These are phyloP conservation scores for Laguncularia racemosa DNA, from an alignment of 345 rosid species.

Conservation along the genomic window DNA sequence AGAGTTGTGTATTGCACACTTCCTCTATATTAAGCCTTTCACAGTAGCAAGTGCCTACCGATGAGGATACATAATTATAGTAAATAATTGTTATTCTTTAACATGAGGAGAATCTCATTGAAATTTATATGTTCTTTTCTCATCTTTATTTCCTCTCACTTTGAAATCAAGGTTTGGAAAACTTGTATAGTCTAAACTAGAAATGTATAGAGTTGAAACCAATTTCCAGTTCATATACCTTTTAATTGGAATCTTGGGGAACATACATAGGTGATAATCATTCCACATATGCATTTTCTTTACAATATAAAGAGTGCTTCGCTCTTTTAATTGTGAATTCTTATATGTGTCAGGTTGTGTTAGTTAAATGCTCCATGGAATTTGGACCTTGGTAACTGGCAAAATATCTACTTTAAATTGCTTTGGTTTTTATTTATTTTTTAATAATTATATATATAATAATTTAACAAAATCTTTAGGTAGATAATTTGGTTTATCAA, in stretches of 20 bases:
- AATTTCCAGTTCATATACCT: conserved; percentile 48
- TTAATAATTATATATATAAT: no score
- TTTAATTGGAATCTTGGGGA: conserved; percentile 78
- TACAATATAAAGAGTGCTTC: background rate
- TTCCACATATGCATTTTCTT: conserved; percentile 2
- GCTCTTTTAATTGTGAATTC: conserved; percentile 1
- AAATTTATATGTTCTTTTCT: conserved; percentile 11
- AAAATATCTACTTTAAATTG: background rate
- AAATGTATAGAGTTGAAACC: conserved; percentile 79
- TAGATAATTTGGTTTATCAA: no score
- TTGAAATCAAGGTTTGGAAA: conserved; percentile 68
- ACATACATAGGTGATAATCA: conserved; percentile 62
- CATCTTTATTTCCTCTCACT: background rate
- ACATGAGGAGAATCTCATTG: background rate
- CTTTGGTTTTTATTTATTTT: no score
- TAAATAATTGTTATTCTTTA: background rate
- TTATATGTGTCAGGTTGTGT: conserved; percentile 59
- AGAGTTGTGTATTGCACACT: conserved; percentile 73
- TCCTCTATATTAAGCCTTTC: conserved; percentile 80
- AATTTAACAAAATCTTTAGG: no score
- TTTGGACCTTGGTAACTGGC: conserved; percentile 89
- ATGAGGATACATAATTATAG: background rate
- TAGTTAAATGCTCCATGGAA: conserved; percentile 86
- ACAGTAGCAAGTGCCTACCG: conserved; percentile 44
- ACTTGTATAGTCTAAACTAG: conserved; percentile 76